A percentile compares a stretch with the other conserved stretches of the same genome.
Conservation (phyloP, 192 early-diverging fungal genomes). For the Tieghemiomyces parasiticus region DNA sequence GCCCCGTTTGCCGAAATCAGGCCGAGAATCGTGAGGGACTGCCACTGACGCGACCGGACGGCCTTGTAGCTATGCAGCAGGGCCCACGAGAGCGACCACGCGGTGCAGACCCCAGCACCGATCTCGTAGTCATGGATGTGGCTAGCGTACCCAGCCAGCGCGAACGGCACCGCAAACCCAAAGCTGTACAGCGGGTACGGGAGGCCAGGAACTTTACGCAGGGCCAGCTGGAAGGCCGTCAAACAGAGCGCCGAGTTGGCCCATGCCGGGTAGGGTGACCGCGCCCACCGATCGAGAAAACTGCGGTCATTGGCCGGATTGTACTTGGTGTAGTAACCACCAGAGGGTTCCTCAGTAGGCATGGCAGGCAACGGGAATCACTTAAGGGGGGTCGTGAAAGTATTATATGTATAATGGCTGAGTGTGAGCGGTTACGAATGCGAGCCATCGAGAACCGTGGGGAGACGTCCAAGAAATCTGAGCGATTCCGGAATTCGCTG, state of each 20-base stretch:
- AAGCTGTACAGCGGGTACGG: not conserved
- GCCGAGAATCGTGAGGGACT: not conserved
- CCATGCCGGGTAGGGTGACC: not conserved
- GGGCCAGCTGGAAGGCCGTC: not conserved
- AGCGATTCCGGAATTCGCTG: too few relatives aligned
- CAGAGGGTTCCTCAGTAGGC: too few relatives aligned
- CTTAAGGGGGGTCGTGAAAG: too few relatives aligned
- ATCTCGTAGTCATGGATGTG: not conserved
- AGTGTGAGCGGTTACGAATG: too few relatives aligned
- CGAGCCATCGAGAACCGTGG: too few relatives aligned
- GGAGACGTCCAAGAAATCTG: too few relatives aligned
- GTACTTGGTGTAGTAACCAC: slow-evolving; percentile 3
- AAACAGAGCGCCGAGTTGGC: not conserved
- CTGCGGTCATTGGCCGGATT: not conserved
- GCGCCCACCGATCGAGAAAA: not conserved
- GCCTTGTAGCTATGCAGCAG: not conserved
- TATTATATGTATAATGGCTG: too few relatives aligned
- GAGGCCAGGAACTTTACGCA: not conserved
- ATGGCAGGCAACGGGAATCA: too few relatives aligned
- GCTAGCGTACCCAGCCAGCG: not conserved
- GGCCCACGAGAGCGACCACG: slow-evolving; percentile 2
- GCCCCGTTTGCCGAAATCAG: not conserved
- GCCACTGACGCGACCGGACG: not conserved
- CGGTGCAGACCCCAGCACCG: not conserved
- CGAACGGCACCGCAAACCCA: not conserved